These are phyloP conservation scores for Talaromyces albobiverticillius DNA, from an alignment of 2,329 filamentous ascomycete genomes.

Conservation along the genomic window DNA sequence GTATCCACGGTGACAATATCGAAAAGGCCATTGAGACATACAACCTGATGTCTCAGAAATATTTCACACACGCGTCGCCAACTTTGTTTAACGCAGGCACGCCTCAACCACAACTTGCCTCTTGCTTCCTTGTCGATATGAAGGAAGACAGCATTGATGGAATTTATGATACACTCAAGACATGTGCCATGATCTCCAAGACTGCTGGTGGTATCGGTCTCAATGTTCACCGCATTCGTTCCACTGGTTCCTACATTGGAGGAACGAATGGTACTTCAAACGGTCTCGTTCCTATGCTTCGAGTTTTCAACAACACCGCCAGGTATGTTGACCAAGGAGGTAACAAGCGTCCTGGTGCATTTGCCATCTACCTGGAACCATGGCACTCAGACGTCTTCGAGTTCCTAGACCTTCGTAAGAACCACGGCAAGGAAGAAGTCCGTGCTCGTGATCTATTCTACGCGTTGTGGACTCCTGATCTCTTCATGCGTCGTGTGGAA, in stretches of 20 bases:
- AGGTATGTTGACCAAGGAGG: conserved; percentile 98
- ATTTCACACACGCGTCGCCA: conserved; percentile 96
- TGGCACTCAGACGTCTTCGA: conserved; percentile 98
- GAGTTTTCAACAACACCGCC: conserved; percentile 98
- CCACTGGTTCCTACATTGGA: conserved; percentile 95
- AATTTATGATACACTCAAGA: conserved; percentile 99
- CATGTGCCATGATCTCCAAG: conserved; percentile 99
- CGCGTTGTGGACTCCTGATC: conserved; percentile 95
- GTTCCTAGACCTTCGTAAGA: conserved; percentile 97
- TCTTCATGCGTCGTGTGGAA: conserved; percentile 99
- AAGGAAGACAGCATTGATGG: conserved; percentile 99
- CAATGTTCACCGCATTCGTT: conserved; percentile 93
- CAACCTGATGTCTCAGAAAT: conserved; percentile 98
- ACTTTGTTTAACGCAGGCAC: conserved; percentile 98
- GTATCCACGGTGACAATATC: conserved; percentile 92
- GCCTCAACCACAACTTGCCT: conserved; percentile 89
- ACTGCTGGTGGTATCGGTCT: conserved; percentile 97
- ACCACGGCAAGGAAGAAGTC: conserved; percentile 98
- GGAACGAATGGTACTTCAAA: conserved; percentile 98
- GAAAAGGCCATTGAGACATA: conserved; percentile 97
- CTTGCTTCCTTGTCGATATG: conserved; percentile 99
- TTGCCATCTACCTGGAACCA: conserved; percentile 97
- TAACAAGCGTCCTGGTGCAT: conserved; percentile 97
- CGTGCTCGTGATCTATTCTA: conserved; percentile 97
- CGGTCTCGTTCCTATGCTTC: conserved; percentile 94